Percentiles rank a stretch among this genome's conserved stretches.
Conservation (phyloP, 2,329 filamentous ascomycete species). For the Arthrobotrys megalospora region DNA sequence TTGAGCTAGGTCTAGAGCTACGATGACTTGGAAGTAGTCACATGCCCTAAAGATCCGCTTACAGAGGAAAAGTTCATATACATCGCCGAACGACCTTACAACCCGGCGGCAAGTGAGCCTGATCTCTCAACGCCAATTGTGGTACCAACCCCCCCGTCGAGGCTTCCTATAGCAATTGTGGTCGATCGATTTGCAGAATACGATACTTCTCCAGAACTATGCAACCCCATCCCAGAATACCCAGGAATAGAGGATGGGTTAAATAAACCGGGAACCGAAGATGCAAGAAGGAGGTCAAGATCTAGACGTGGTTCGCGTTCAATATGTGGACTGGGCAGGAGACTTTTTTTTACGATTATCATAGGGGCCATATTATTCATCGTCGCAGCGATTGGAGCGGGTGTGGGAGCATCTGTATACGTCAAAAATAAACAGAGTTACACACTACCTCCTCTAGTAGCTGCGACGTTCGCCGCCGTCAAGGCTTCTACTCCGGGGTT, state of each 20-base stretch:
- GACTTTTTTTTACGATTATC: background rate
- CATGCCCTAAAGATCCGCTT: background rate
- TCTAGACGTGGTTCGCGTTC: background rate
- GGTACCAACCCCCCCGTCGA: background rate
- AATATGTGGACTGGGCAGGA: conserved; percentile 9
- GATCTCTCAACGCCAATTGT: background rate
- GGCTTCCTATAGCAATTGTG: background rate
- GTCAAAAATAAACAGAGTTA: background rate
- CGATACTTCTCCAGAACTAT: background rate
- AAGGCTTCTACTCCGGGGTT: background rate
- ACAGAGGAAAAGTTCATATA: background rate
- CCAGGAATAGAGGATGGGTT: background rate
- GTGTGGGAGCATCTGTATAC: background rate
- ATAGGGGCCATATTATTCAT: background rate
- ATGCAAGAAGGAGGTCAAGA: background rate
- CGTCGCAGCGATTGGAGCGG: background rate
- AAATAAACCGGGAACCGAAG: background rate
- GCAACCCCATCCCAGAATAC: background rate
- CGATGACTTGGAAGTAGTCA: background rate
- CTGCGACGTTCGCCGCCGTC: conserved; percentile 2
- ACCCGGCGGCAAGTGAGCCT: background rate
- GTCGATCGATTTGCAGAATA: background rate
- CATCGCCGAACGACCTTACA: background rate
- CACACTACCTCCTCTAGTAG: background rate
- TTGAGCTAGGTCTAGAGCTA: background rate